Evolutionary conservation across 805 yeast genomes (phyloP).

Genomic region (Metschnikowia peoriensis): DNA sequence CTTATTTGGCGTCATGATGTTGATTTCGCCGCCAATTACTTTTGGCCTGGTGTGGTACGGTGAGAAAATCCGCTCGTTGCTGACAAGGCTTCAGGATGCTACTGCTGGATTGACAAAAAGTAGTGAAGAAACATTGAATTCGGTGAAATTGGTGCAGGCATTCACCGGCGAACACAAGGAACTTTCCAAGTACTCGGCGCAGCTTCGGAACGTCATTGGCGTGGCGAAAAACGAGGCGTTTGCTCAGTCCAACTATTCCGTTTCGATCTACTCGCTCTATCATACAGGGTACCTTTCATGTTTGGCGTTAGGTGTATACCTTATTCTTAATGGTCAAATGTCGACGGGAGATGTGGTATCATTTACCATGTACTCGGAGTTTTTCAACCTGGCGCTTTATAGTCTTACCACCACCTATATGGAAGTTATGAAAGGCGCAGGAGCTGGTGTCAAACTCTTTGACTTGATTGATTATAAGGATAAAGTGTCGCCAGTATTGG

Average conservation of each 20-base stretch:
- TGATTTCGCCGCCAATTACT: slow-evolving; percentile 46
- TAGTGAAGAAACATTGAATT: slow-evolving; percentile 43
- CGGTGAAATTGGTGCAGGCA: slow-evolving; percentile 42
- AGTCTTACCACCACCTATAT: slow-evolving; percentile 45
- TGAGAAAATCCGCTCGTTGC: slow-evolving; percentile 39
- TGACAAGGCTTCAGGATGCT: slow-evolving; percentile 43
- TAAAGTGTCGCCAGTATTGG: slow-evolving; percentile 36
- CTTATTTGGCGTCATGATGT: slow-evolving; percentile 42
- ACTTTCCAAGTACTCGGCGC: slow-evolving; percentile 36
- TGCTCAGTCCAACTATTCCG: slow-evolving; percentile 44
- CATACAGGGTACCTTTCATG: slow-evolving; percentile 44
- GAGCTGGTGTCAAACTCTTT: slow-evolving; percentile 44
- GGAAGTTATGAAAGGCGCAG: slow-evolving; percentile 48
- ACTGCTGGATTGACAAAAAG: slow-evolving; percentile 45
- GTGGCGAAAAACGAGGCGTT: slow-evolving; percentile 45
- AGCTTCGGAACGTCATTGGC: slow-evolving; percentile 38
- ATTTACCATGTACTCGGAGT: slow-evolving; percentile 45
- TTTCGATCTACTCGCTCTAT: slow-evolving; percentile 41
- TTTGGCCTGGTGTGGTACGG: slow-evolving; percentile 47
- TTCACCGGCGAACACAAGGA: slow-evolving; percentile 45
- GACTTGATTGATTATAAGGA: slow-evolving; percentile 39
- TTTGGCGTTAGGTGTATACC: slow-evolving; percentile 42
- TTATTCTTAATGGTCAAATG: slow-evolving; percentile 42
- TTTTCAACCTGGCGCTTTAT: slow-evolving; percentile 43
- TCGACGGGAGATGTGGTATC: slow-evolving; percentile 49